Conservation (phyloP, 306 rosid genomes). For the Ziziphus jujuba region DNA sequence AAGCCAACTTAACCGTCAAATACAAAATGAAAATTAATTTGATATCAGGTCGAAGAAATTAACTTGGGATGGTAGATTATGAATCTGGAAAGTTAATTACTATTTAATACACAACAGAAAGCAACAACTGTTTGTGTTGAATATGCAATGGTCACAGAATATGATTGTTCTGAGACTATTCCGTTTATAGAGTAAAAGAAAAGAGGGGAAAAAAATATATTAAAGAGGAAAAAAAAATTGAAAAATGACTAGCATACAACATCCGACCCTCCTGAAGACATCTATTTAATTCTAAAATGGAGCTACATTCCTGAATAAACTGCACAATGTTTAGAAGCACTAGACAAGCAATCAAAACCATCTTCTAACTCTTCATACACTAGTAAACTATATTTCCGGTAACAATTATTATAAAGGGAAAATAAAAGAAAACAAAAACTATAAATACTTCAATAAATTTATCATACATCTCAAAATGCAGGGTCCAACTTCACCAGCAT, state of each 20-base stretch:
- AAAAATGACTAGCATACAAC: constrained; percentile 46
- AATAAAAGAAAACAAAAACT: constrained; percentile 35
- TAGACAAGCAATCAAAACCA: constrained; percentile 46
- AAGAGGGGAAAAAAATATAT: neutral
- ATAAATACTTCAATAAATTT: constrained; percentile 37
- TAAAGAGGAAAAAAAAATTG: neutral
- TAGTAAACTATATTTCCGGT: constrained; percentile 53
- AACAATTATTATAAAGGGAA: constrained; percentile 25
- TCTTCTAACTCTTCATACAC: constrained; percentile 51
- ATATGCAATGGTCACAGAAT: constrained; percentile 13
- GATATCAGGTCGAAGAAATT: too few species aligned
- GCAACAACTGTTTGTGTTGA: neutral
- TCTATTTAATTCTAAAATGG: constrained; percentile 31
- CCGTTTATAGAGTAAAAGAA: neutral
- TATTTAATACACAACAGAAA: neutral
- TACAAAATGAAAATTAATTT: too few species aligned
- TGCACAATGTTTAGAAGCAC: constrained; percentile 42
- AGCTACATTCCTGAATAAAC: constrained; percentile 46
- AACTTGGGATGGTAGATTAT: too few species aligned
- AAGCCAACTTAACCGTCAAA: too few species aligned
- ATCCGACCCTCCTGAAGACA: constrained; percentile 37
- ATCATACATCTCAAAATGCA: constrained; percentile 55
- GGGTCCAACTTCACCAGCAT: constrained; percentile 42
- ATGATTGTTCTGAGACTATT: constrained; percentile 21
- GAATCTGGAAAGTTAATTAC: too few species aligned